A percentile compares a stretch with the other conserved stretches of the same genome.
phyloP scores from a whole-genome alignment of 2,329 filamentous ascomycete species.

The Stachybotrys chlorohalonatus region DNA sequence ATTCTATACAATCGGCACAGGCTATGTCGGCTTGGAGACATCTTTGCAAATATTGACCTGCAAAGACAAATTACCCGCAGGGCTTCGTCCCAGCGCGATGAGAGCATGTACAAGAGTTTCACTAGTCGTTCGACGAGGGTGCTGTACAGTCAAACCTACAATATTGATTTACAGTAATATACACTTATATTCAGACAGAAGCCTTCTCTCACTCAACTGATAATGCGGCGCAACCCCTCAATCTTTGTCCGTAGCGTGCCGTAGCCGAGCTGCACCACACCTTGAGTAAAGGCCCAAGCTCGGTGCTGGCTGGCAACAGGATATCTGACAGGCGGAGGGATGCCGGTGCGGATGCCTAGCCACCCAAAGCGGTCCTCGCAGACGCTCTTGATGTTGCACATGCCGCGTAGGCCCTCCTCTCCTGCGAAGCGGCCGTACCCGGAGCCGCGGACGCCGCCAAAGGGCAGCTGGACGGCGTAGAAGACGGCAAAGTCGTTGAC shows the following conservation, averaged over 20 bases:
- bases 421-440: slow-evolving; percentile 92
- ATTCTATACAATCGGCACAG: too few relatives aligned
- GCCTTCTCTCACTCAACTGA: slow-evolving; percentile 9
- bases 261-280: slow-evolving; percentile 54
- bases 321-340: slow-evolving; percentile 74
- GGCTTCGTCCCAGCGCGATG: too few relatives aligned
- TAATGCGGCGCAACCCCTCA: slow-evolving; percentile 28
- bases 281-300: slow-evolving; percentile 57
- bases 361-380: slow-evolving; percentile 64
- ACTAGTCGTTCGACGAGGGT: too few relatives aligned
- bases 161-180: too few relatives aligned
- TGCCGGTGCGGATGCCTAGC: slow-evolving; percentile 61
- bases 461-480: slow-evolving; percentile 90
- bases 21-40: too few relatives aligned
- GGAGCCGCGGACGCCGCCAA: slow-evolving; percentile 82
- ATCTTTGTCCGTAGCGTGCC: slow-evolving; percentile 29
- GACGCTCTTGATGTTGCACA: slow-evolving; percentile 84
- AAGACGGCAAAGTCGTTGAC: slow-evolving; percentile 93
- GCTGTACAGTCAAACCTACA: too few relatives aligned
- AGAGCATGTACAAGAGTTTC: too few relatives aligned
- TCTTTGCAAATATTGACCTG: too few relatives aligned
- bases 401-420: slow-evolving; percentile 71
- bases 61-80: too few relatives aligned
- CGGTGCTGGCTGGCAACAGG: slow-evolving; percentile 58
- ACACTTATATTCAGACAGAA: not conserved